These are phyloP conservation scores for Turritis glabra DNA, from an alignment of 345 rosid genomes.

Conservation along the genomic window DNA sequence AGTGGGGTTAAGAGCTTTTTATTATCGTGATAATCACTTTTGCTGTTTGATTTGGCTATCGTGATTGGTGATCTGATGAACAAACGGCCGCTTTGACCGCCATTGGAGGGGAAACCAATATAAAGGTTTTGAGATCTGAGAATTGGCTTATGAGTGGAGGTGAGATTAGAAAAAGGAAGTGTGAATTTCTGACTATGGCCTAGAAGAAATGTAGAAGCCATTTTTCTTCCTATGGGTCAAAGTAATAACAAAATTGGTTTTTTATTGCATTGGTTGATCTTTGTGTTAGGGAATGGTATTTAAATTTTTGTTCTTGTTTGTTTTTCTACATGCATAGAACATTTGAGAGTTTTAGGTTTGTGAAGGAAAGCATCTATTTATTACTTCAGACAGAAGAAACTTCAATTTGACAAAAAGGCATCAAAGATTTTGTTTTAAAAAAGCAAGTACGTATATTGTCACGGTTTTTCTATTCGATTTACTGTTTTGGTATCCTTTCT, in stretches of 20 bases:
- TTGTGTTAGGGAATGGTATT: neutral
- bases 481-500: neutral
- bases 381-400: conserved; percentile 40
- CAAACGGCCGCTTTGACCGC: conserved; percentile 2
- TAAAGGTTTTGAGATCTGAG: conserved; percentile 14
- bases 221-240: neutral
- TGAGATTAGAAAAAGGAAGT: conserved; percentile 16
- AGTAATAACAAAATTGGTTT: neutral
- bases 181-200: conserved; percentile 33
- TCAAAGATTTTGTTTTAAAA: conserved; percentile 3
- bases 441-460: conserved; percentile 17
- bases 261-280: conserved; percentile 13
- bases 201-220: conserved; percentile 44
- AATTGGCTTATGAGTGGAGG: conserved; percentile 4
- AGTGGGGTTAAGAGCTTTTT: conserved; percentile 2
- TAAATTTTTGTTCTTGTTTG: conserved; percentile 3
- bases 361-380: conserved; percentile 51
- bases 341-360: neutral
- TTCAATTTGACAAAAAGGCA: conserved; percentile 34
- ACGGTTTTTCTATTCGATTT: neutral
- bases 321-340: conserved; percentile 6
- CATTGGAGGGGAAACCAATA: conserved; percentile 22
- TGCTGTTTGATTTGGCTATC: conserved; percentile 30
- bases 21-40: conserved; percentile 10
- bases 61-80: conserved; percentile 20